Conservation (phyloP, 257 asterid species). For the Cordia subcordata region DNA sequence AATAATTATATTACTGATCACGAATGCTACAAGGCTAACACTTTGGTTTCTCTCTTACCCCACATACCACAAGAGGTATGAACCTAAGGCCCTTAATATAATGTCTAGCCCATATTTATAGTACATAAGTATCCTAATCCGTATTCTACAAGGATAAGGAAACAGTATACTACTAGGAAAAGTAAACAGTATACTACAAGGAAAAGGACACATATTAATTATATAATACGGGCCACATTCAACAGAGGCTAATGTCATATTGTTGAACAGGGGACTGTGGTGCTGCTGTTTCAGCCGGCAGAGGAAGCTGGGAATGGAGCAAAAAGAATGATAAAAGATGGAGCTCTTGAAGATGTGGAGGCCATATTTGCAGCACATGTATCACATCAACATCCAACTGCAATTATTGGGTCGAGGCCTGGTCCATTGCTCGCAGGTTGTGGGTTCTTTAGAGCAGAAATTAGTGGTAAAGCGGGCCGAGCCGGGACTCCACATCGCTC, state of each 20-base stretch:
- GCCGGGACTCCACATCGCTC: constrained; percentile 29
- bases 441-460: constrained; percentile 77
- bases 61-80: no score
- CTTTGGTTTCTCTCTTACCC: no score
- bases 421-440: constrained; percentile 92
- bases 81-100: no score
- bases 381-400: constrained; percentile 60
- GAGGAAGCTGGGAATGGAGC: constrained; percentile 99
- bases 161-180: no score
- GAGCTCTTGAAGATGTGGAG: constrained; percentile 72
- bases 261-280: constrained; percentile 67
- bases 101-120: no score
- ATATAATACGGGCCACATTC: no score
- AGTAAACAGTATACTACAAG: no score
- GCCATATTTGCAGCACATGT: constrained; percentile 83
- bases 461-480: constrained; percentile 28
- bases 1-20: no score
- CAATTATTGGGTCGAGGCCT: constrained; percentile 69
- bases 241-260: neutral
- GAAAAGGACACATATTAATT: no score
- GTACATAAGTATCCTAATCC: no score
- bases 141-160: no score
- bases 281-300: constrained; percentile 87
- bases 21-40: no score
- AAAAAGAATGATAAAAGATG: constrained; percentile 67